These are phyloP conservation scores for Hirschioporus abietinus DNA, from an alignment of 768 basidiomycete genomes.

Conservation along the genomic window DNA sequence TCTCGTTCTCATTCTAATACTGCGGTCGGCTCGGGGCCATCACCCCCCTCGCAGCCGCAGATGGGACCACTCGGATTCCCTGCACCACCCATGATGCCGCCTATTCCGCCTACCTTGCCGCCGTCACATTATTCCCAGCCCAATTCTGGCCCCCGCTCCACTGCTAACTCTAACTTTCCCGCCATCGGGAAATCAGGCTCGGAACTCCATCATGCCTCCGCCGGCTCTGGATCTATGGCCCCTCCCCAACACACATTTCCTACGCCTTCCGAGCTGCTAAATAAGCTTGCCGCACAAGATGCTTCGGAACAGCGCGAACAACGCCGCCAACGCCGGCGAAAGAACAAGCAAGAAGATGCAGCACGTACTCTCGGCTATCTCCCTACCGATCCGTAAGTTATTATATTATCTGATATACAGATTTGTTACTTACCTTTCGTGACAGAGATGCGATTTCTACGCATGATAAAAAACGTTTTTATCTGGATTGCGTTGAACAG, in stretches of 20 bases:
- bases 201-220: constrained; percentile 3
- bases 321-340: constrained; percentile 26
- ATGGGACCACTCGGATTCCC: background rate
- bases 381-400: constrained; percentile 56
- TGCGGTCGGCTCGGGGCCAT: too few relatives aligned
- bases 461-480: constrained; percentile 72
- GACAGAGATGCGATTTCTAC: constrained; percentile 67
- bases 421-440: constrained; percentile 1
- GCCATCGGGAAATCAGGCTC: background rate
- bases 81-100: background rate
- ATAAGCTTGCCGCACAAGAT: constrained; percentile 31
- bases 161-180: background rate
- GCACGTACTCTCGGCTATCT: constrained; percentile 51
- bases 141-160: background rate
- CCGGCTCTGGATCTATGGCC: constrained; percentile 6
- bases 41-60: background rate
- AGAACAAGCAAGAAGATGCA: constrained; percentile 52
- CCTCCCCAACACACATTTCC: constrained; percentile 43
- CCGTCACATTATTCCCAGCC: background rate
- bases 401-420: background rate
- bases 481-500: constrained; percentile 67
- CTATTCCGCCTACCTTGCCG: background rate
- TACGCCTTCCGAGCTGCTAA: constrained; percentile 60
- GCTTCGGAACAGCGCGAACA: constrained; percentile 8
- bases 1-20: constrained; percentile 1